A percentile compares a stretch with the other conserved stretches of the same genome.
Evolutionary conservation across 2,329 filamentous ascomycete species (phyloP).

Genomic region (Myriosclerotinia scirpicola): DNA sequence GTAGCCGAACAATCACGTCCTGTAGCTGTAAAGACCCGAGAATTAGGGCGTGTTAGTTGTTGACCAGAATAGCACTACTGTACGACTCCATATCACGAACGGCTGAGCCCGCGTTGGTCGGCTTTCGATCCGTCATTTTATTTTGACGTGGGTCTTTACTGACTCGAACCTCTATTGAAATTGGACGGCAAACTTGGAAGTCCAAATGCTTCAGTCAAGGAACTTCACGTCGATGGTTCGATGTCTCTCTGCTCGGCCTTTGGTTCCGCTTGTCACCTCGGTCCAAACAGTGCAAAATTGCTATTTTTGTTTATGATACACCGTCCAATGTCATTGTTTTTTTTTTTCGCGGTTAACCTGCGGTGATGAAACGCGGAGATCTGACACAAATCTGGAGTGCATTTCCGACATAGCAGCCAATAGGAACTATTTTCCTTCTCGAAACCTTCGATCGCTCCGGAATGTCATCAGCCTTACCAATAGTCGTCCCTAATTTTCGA

Average conservation of each 20-base stretch:
- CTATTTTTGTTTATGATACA: neutral
- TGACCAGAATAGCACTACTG: neutral
- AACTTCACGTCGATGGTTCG: neutral
- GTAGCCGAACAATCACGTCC: neutral
- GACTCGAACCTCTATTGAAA: neutral
- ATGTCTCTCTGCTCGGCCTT: neutral
- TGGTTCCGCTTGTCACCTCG: neutral
- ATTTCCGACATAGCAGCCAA: constrained; percentile 2
- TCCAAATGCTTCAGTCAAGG: neutral
- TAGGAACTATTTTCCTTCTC: neutral
- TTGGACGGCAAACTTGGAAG: neutral
- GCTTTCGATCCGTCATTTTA: neutral
- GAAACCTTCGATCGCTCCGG: neutral
- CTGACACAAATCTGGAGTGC: constrained; percentile 5
- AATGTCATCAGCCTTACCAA: constrained; percentile 27
- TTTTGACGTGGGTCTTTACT: neutral
- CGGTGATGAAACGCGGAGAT: constrained; percentile 19
- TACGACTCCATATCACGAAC: constrained; percentile 1
- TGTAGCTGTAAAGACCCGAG: neutral
- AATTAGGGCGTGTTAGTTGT: neutral
- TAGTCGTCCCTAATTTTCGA: constrained; percentile 8
- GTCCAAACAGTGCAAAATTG: no score
- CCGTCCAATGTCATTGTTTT: neutral
- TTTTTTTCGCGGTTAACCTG: neutral
- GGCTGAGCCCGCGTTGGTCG: neutral